Base-by-base conservation (phyloP, 2,329 filamentous ascomycete species). In the Penicillium corylophilum region DNA sequence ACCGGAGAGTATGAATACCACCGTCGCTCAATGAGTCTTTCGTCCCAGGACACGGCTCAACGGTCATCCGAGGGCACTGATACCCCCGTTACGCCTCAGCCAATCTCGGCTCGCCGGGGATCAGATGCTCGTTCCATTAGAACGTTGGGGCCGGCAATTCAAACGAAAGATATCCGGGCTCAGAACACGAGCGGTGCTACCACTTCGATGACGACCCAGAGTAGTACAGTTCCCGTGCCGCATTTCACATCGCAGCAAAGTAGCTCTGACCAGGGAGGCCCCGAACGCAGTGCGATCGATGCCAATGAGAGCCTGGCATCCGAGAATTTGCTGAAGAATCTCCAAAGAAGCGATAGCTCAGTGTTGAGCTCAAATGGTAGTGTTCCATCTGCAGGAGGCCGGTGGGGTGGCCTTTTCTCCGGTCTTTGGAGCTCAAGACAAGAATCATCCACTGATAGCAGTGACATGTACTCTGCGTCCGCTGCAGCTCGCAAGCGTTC, bases 351-450 rank as follows among this genome's bases (percentile, higher is more conserved):
- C 49, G 76, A 79, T 50, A 82, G 75, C 47, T 78, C 77, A 7
- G 71, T 74, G 35, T 64, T 70, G 10, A 77, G 74, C 53, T 72
- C 72, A 44, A 68, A 73, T 43, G 77, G 74, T 51, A 77, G 73
- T 46, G 71, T 78, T 20, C 77, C 77, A 18, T 73, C 74, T 28
- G 69, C 73, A 4, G 63, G 65, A 44, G 79, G 77, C 50, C 77
- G 77, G 29, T 84, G 81, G 82, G 79, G 80, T 18, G 80, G 76
- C 29, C 69, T 84, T 42, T 77, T 82, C 59, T 82, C 79, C 51
- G 76, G 75, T 2, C 75, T 84, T 51, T 84, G 82, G 82, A 77
- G 71, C 56, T 70, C 73, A 31, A 76, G 73, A 15, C 74, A 77
- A 44, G 75, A 74, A 41, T 79, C 79, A 2, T 76, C 78, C 7